Evolutionary conservation across 129 eudicot species (phyloP).

Genomic region (Pseudognaphalium luteoalbum): DNA sequence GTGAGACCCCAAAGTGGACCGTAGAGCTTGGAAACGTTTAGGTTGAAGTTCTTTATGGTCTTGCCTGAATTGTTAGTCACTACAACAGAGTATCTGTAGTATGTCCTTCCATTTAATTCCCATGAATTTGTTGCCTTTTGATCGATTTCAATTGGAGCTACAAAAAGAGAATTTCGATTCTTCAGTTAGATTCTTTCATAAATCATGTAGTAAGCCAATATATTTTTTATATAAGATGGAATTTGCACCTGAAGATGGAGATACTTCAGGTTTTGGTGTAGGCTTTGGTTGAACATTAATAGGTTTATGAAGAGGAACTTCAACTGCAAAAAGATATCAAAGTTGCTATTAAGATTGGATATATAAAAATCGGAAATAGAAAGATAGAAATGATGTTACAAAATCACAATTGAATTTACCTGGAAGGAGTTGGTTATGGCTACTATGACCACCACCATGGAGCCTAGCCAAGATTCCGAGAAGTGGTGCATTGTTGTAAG

Average conservation of each 20-base stretch:
- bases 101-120: slow-evolving; percentile 65
- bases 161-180: slow-evolving; percentile 1
- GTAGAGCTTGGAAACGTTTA: slow-evolving; percentile 65
- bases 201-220: slow-evolving; percentile 2
- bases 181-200: neutral
- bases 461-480: slow-evolving; percentile 81
- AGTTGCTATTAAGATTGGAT: neutral
- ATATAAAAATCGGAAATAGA: neutral
- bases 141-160: slow-evolving; percentile 51
- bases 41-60: slow-evolving; percentile 64
- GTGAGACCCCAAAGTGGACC: slow-evolving; percentile 97
- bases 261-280: slow-evolving; percentile 26
- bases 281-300: slow-evolving; percentile 38
- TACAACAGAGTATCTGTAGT: slow-evolving; percentile 74
- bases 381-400: neutral
- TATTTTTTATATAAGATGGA: neutral
- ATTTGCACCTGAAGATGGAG: slow-evolving; percentile 52
- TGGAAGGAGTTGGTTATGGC: slow-evolving; percentile 80
- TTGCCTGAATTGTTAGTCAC: slow-evolving; percentile 81
- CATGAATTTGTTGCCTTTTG: slow-evolving; percentile 80
- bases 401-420: slow-evolving; percentile 34
- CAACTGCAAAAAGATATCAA: slow-evolving; percentile 47
- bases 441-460: slow-evolving; percentile 57
- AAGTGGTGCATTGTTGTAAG: slow-evolving; percentile 96
- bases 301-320: slow-evolving; percentile 54